Evolutionary conservation across 257 asterid species (phyloP), one percentile per base, ranked within the genome.

Genomic region (Thymus quinquecostatus): DNA sequence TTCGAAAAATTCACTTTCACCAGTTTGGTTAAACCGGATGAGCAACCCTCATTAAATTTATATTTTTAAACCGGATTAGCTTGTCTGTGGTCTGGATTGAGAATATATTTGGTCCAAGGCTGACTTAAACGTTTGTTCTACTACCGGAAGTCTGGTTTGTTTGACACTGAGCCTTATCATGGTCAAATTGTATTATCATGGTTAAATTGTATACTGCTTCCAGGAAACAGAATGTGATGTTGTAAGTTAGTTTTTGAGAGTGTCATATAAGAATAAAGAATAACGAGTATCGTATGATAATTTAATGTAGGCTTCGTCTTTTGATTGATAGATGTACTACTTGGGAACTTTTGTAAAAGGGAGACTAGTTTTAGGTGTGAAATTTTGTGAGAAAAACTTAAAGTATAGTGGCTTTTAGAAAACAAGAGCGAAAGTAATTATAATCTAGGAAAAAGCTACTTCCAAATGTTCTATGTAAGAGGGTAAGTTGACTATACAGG

Each of bases 181-280:
- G 21, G 21, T 21, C 21, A 21, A 21, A 21, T 21, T 21, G 21
- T 21, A 21, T 0, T 21, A 1, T 44, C 21, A 6, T n/a, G 58
- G 9, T 8, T 51, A 14, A 14, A n/a, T 30, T 51, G 32, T 51
- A 7, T 51, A 51, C 58, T 51, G 32, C 58, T 51, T 66, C 45
- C 50, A 6, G 53, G 30, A 38, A 21, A 21, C 21, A 21, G 21
- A 21, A 21, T 21, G 21, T 14, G 62, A 11, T 49, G 28, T 8
- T 3, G 27, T 54, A 44, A 43, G 68, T 43, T 54, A 29, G 60
- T 49, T 60, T 75, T 68, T 32, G 53, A 38, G 75, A 21, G 11
- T 5, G 8, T 32, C 6, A 7, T 1, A 38, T 38, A 8, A 49
- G 47, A 13, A 45, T 54, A 29, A 28, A 28, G 50, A 60, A 8